Evolutionary conservation across 2,329 filamentous ascomycete genomes (phyloP), one percentile per base, ranked within the genome.

Genomic region (Aotearoamyces nothofagi): DNA sequence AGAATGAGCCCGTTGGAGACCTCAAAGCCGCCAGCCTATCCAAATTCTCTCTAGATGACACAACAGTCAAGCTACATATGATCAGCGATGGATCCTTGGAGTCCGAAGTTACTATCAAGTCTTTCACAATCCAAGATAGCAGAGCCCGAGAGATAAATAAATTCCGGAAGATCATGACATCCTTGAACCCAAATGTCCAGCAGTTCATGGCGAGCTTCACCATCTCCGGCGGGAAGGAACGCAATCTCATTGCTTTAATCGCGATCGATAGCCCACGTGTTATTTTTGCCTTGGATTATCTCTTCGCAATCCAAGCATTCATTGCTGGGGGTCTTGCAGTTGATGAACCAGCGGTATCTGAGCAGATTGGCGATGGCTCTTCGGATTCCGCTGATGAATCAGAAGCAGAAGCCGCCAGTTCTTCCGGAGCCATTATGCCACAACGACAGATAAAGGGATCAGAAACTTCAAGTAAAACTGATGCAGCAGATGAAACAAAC

Each of bases 161-260:
- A 49, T 99, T 92, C 63, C 74, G 84, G 28, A 92, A 87, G 51
- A 94, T 98, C 56, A 96, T 98, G 90, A 86, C 86, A 2, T 76
- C 92, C 31, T 84, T 86, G 46, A 96, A 94, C 53, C 87, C 84
- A 42, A 78, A 86, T 32, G 84, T 90, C 25, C 86, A 96, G 51
- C 92, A 99, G 44, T 86, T 98, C 46, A 98, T 98, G 90, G 90
- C 90, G 11, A 94, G 80, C 49, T 60, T 98, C 4, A 92, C 86
- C 0, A 92, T 98, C 54, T 84, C 86, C 1, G 81, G 84, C 10
- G 84, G 84, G 3, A 61, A 73, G 17, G 78, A 93, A 22, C 72
- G 74, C 34, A 81, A 75, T 48, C 55, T 96, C 32, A 92, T 96
- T 44, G 83, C 82, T 2, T 79, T 98, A 53, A 69, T 94, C 33